Percentiles rank a stretch among this genome's conserved stretches.
Evolutionary conservation across 805 yeast genomes (phyloP).

Genomic region (Nakazawaea peltata): DNA sequence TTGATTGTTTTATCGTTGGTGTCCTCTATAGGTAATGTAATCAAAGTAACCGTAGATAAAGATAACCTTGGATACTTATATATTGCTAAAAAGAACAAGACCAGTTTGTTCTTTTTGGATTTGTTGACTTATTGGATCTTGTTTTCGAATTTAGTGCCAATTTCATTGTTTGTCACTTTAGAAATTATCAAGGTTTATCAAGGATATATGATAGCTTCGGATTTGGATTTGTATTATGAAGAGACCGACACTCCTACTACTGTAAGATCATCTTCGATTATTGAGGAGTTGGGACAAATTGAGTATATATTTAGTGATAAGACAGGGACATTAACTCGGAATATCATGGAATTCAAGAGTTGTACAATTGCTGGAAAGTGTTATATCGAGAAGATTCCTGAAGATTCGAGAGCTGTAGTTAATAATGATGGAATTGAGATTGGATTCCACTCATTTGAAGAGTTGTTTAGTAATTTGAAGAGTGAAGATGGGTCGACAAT

Average conservation of each 20-base stretch:
- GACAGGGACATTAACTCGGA: conserved; percentile 94
- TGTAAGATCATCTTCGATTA: conserved; percentile 90
- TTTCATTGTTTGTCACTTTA: conserved; percentile 91
- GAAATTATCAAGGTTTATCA: conserved; percentile 94
- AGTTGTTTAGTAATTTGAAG: conserved; percentile 41
- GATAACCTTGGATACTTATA: conserved; percentile 54
- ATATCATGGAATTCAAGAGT: conserved; percentile 93
- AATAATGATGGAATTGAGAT: conserved; percentile 70
- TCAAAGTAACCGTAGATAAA: conserved; percentile 50
- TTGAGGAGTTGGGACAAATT: conserved; percentile 95
- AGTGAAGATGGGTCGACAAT: conserved; percentile 32
- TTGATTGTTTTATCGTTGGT: conserved; percentile 68
- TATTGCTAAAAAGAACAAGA: conserved; percentile 60
- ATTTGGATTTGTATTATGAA: conserved; percentile 85
- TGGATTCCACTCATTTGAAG: conserved; percentile 69
- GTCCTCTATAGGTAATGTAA: conserved; percentile 83
- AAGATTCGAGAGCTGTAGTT: conserved; percentile 67
- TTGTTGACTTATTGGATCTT: conserved; percentile 92
- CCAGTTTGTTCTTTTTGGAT: conserved; percentile 73
- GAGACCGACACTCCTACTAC: conserved; percentile 90
- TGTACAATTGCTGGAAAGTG: conserved; percentile 91
- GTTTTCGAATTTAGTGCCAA: conserved; percentile 95
- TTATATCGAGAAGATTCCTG: conserved; percentile 85
- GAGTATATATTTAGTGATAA: conserved; percentile 95
- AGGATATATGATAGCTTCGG: conserved; percentile 89